A percentile compares a stretch with the other conserved stretches of the same genome.
Conservation (phyloP, 176 grass and related monocot genomes). For the Aegilops umbellulata region DNA sequence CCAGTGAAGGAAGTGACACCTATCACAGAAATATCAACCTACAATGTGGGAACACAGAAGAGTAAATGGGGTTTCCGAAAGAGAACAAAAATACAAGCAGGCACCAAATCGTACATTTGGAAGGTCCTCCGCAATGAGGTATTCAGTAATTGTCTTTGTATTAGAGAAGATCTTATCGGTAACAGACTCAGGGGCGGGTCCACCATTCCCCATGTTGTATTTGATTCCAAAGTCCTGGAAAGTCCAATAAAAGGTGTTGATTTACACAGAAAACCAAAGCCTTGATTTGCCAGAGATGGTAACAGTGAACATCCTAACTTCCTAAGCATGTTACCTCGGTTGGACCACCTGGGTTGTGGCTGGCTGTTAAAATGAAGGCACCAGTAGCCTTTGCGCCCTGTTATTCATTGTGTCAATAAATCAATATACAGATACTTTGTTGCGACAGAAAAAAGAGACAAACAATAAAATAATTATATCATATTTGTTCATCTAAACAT, state of each 20-base stretch:
- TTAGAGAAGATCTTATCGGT: slow-evolving; percentile 91
- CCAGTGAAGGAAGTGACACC: slow-evolving; percentile 80
- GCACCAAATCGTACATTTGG: slow-evolving; percentile 56
- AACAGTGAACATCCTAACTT: slow-evolving; percentile 18
- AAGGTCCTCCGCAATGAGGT: slow-evolving; percentile 81
- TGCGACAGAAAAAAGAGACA: background rate
- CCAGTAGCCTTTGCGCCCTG: slow-evolving; percentile 97
- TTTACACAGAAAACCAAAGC: slow-evolving; percentile 12
- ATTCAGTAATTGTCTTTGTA: slow-evolving; percentile 79
- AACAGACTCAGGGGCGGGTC: slow-evolving; percentile 88
- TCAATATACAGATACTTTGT: slow-evolving; percentile 4
- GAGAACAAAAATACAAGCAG: background rate
- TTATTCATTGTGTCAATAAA: slow-evolving; percentile 28
- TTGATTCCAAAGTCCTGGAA: slow-evolving; percentile 97
- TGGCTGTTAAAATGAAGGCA: slow-evolving; percentile 92
- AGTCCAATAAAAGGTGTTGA: slow-evolving; percentile 24
- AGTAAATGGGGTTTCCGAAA: slow-evolving; percentile 1
- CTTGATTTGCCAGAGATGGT: slow-evolving; percentile 7
- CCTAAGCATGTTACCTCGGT: slow-evolving; percentile 59
- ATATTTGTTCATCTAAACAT: background rate
- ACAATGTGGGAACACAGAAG: slow-evolving; percentile 11
- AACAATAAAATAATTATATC: background rate
- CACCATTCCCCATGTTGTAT: slow-evolving; percentile 99
- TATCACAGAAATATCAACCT: slow-evolving; percentile 86
- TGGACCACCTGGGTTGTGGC: slow-evolving; percentile 91